A percentile compares a stretch with the other conserved stretches of the same genome.
phyloP scores from a whole-genome alignment of 345 rosid species.

The Fremontodendron californicum region DNA sequence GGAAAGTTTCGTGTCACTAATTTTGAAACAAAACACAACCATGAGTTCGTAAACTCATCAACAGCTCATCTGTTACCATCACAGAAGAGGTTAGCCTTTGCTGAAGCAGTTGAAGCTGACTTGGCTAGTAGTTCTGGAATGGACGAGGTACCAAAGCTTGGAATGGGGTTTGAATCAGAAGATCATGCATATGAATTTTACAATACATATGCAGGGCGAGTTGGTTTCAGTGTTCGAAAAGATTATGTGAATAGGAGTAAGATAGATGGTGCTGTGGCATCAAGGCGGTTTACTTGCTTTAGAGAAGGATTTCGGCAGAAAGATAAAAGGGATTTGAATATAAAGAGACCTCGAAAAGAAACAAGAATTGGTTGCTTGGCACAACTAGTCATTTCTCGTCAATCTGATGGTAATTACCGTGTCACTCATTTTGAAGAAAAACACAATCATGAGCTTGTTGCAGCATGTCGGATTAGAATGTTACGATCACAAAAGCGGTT shows the following conservation, averaged over 20 bases:
- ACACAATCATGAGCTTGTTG: slow-evolving; percentile 38
- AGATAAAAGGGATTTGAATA: slow-evolving; percentile 26
- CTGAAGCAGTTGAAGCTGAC: slow-evolving; percentile 36
- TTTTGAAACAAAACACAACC: slow-evolving; percentile 34
- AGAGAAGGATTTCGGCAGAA: slow-evolving; percentile 40
- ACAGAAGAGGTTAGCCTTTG: slow-evolving; percentile 32
- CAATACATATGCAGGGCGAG: slow-evolving; percentile 32
- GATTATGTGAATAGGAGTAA: slow-evolving; percentile 38
- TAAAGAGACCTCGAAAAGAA: slow-evolving; percentile 35
- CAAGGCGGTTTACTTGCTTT: slow-evolving; percentile 38
- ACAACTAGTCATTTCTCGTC: slow-evolving; percentile 33
- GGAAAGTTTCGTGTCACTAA: slow-evolving; percentile 34
- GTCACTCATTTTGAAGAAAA: slow-evolving; percentile 34
- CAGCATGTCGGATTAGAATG: slow-evolving; percentile 26
- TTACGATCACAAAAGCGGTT: slow-evolving; percentile 32
- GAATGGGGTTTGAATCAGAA: slow-evolving; percentile 36
- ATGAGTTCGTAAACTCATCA: slow-evolving; percentile 28
- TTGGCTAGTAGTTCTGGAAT: slow-evolving; percentile 19
- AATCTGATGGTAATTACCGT: slow-evolving; percentile 33
- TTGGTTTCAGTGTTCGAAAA: slow-evolving; percentile 40
- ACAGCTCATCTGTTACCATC: slow-evolving; percentile 32
- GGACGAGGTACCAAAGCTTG: slow-evolving; percentile 33
- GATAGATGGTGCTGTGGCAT: slow-evolving; percentile 36
- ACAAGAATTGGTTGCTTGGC: slow-evolving; percentile 42
- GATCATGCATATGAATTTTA: slow-evolving; percentile 38